Evolutionary conservation across 1,284 basidiomycete species (phyloP).

Genomic region (Fereydounia khargensis): DNA sequence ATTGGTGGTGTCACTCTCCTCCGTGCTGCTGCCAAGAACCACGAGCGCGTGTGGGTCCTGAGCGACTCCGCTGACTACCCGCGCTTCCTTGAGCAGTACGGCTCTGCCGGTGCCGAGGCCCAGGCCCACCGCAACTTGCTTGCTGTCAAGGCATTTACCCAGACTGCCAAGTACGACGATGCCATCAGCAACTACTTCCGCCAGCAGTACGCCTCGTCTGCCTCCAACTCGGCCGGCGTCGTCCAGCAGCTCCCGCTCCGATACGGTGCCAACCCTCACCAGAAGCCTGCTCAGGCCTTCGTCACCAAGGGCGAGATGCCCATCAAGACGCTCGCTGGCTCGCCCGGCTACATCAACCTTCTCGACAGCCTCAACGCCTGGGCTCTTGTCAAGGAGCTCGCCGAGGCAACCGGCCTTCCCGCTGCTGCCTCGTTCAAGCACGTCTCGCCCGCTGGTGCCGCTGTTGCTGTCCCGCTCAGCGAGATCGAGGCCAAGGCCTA

Average conservation of each 20-base stretch:
- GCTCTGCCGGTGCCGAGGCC: constrained; percentile 60
- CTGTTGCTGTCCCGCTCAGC: constrained; percentile 67
- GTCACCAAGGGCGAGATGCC: constrained; percentile 86
- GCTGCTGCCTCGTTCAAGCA: constrained; percentile 99
- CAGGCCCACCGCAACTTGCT: constrained; percentile 75
- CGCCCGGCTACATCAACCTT: constrained; percentile 99
- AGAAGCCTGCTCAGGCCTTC: constrained; percentile 96
- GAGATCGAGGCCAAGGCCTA: constrained; percentile 90
- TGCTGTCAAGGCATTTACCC: constrained; percentile 95
- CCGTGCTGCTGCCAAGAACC: constrained; percentile 97
- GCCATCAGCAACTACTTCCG: constrained; percentile 97
- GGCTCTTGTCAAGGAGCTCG: constrained; percentile 90
- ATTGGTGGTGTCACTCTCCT: constrained; percentile 98
- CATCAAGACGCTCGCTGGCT: constrained; percentile 90
- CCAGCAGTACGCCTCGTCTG: constrained; percentile 81
- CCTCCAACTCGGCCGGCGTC: constrained; percentile 57
- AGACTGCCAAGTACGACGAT: constrained; percentile 90
- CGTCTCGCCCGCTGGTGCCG: constrained; percentile 94
- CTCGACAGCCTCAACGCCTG: constrained; percentile 96
- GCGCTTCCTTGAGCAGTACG: constrained; percentile 71
- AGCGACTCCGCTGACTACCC: constrained; percentile 92
- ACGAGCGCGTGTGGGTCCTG: constrained; percentile 70
- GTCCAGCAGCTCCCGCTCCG: constrained; percentile 72
- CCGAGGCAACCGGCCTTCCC: constrained; percentile 74
- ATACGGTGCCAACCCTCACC: constrained; percentile 98